Percentiles rank a stretch among this genome's conserved stretches.
These are phyloP conservation scores for Gossypium raimondii DNA, from an alignment of 345 rosid genomes.

Conservation along the genomic window DNA sequence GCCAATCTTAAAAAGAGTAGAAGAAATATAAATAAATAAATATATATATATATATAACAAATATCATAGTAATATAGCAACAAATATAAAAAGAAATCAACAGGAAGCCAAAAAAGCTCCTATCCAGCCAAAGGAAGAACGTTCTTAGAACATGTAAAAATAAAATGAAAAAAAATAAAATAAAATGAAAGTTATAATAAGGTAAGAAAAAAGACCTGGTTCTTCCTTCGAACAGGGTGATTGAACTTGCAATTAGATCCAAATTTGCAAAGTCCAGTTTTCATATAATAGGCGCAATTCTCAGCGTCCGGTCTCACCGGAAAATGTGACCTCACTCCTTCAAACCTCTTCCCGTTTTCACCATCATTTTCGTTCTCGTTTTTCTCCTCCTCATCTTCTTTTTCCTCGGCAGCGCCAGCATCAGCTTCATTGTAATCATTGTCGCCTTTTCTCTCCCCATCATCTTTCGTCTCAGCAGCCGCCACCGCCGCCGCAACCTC, in stretches of 20 bases:
- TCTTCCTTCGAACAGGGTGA: constrained; percentile 57
- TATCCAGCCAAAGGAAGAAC: not conserved
- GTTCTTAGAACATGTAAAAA: not conserved
- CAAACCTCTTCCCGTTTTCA: constrained; percentile 20
- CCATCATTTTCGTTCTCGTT: constrained; percentile 13
- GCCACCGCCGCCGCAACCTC: constrained; percentile 6
- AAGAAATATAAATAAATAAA: not conserved
- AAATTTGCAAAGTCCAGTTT: constrained; percentile 76
- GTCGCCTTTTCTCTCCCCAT: not conserved
- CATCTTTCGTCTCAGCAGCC: constrained; percentile 6
- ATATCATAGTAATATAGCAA: not conserved
- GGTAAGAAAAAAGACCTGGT: constrained; percentile 38
- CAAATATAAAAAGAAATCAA: not conserved
- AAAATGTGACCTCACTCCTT: constrained; percentile 34
- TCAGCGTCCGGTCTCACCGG: constrained; percentile 80
- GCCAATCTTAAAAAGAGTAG: not conserved
- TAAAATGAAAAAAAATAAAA: not conserved
- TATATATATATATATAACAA: not conserved
- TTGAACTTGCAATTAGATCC: constrained; percentile 89
- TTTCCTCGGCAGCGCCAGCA: not conserved
- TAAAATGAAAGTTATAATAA: not conserved
- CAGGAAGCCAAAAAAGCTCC: not conserved
- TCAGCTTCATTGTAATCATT: not conserved
- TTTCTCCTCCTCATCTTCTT: constrained; percentile 9
- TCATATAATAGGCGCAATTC: constrained; percentile 78